Percentiles rank a stretch among this genome's conserved stretches.
phyloP scores from a whole-genome alignment of 1,284 basidiomycete species.

The Ustilago curta region DNA sequence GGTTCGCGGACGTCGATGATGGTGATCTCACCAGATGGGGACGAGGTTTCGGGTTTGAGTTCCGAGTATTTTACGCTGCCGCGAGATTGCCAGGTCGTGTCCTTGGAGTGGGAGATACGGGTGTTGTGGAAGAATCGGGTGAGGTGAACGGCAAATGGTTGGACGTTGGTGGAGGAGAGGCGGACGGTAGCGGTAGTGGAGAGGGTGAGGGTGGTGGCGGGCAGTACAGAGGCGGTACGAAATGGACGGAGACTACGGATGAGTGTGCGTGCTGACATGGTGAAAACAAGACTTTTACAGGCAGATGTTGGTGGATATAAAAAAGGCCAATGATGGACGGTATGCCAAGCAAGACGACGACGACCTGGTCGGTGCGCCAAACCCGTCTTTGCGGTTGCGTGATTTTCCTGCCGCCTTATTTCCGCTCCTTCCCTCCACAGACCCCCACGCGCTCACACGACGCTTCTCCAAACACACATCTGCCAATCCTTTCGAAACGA shows the following conservation, averaged over 20 bases:
- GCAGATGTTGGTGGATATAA: background rate
- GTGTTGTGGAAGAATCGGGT: slow-evolving; percentile 11
- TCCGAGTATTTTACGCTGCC: slow-evolving; percentile 80
- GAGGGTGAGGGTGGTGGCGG: background rate
- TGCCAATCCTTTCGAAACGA: background rate
- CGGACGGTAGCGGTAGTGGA: background rate
- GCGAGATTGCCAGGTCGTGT: slow-evolving; percentile 55
- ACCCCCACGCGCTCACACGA: too few relatives aligned
- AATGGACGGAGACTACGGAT: slow-evolving; percentile 3
- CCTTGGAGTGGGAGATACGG: slow-evolving; percentile 12
- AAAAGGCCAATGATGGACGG: too few relatives aligned
- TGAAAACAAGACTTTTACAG: background rate
- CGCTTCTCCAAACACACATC: background rate
- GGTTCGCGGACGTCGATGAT: slow-evolving; percentile 85
- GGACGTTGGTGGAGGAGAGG: background rate
- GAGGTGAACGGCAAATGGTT: background rate
- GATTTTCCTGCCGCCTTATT: slow-evolving; percentile 5
- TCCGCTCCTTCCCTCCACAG: slow-evolving; percentile 3
- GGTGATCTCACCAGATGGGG: slow-evolving; percentile 76
- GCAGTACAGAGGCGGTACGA: background rate
- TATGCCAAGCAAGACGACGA: background rate
- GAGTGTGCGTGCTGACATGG: slow-evolving; percentile 17
- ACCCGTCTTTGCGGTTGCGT: background rate
- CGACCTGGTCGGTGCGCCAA: slow-evolving; percentile 11
- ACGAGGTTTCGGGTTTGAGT: slow-evolving; percentile 83